Evolutionary conservation across 805 yeast genomes (phyloP), one percentile per base, ranked within the genome.

Genomic region (Barnettozyma siamensis): DNA sequence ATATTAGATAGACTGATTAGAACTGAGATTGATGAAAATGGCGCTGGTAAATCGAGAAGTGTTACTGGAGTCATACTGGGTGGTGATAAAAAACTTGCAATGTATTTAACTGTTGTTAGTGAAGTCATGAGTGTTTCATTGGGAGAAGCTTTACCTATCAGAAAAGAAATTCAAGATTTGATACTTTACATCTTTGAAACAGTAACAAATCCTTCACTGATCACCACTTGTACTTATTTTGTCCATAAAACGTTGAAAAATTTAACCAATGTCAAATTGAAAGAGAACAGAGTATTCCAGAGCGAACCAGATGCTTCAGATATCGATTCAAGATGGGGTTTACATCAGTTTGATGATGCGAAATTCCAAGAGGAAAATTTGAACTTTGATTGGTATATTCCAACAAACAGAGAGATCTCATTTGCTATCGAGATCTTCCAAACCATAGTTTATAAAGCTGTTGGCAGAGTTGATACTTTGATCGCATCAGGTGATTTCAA

Each of bases 11-110:
- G 66, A 5, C 72, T 72, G 39, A 78, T 89, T 20, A 65, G 69
- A 29, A 76, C 72, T 27, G 95, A 91, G 55, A 69, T 91, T 17
- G 65, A 65, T 10, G 86, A 80, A 48, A 31, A 88, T 48, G 97
- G 89, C 48, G 97, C 97, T 0, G 98, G 97, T 3, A 62, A 74
- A 1, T 66, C 80, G 0, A 73, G 96, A 57, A 72, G 60, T 32
- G 77, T 69, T 5, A 76, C 82, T 0, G 66, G 73, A 7, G 89
- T 83, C 24, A 69, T 83, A 20, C 69, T 79, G 21, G 85, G 85
- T n/a, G 72, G 88, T 32, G 98, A 93, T 60, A 82, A 81, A 24
- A 75, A 80, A 16, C 63, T 93, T 8, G 77, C 78, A 24, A 78
- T 95, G 77, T 76, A 81, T 54, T 58, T 86, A 26, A 72, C 80